Base-by-base conservation (phyloP, 176 grass and related monocot species). In the Paspalum notatum region DNA sequence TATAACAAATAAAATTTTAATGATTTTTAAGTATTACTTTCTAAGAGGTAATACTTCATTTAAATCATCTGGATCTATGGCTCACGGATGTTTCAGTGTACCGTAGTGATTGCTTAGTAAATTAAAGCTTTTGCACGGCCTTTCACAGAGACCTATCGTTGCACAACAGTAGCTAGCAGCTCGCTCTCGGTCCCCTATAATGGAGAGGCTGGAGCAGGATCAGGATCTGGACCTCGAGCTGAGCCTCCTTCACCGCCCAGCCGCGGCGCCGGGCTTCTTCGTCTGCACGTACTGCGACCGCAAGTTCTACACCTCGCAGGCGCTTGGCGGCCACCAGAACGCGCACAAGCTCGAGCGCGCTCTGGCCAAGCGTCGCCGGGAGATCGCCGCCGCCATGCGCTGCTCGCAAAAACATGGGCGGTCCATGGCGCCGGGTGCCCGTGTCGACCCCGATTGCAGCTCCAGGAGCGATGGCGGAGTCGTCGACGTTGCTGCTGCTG, bases 291-390 rank as follows among this genome's bases (percentile, higher is more conserved):
- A 93, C 76, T 94, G 91, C 65, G 32, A 75, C 43, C 73, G 79
- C 42, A 94, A 91, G 76, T 91, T 94, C 74, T 66, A 72, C 51
- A 91, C 43, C 71, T 88, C 85, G 43, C 85, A 94, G 67, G 88
- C 88, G 40, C 77, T 94, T 26, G 91, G 85, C 8, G 91, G 91
- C 42, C 88, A 94, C 69, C 85, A 94, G 82, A 94, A 88, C 21
- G 91, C 91, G 2, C 91, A 94, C 75, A 94, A 88, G 85, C 41
- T 81, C 39, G 83, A 94, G 81, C 56, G 85, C 77, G 83, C 68
- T 74, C 66, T 90, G 7, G 71, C 69, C 56, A 90, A 76, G 79
- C 74, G 56, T 10, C 17, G 71, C 12, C 12, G 82, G n/a, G 55
- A 85, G 67, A 56, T 82, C 59, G 55, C 63, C 38, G n/a, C 67